Evolutionary conservation across 805 yeast genomes (phyloP).

Genomic region (Wickerhamomyces canadensis): DNA sequence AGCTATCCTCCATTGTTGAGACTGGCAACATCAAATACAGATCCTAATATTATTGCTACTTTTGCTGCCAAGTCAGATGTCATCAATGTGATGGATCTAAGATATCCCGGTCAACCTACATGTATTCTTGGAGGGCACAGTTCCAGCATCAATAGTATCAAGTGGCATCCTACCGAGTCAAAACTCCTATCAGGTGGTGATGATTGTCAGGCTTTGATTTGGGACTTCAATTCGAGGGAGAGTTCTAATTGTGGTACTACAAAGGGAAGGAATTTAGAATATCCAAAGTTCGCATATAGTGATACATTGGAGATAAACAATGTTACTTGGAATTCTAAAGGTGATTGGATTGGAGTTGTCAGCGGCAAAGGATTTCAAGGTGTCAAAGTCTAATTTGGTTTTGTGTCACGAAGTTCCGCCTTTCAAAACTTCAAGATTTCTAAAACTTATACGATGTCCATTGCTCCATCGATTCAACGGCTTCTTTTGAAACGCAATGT

Average conservation of each 20-base stretch:
- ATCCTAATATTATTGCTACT: slow-evolving; percentile 80
- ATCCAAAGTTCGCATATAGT: slow-evolving; percentile 44
- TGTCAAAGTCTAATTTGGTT: slow-evolving; percentile 18
- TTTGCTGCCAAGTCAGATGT: slow-evolving; percentile 64
- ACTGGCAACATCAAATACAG: slow-evolving; percentile 71
- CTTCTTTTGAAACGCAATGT: too few relatives aligned
- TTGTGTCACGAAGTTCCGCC: not conserved
- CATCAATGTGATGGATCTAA: slow-evolving; percentile 70
- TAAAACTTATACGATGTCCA: too few relatives aligned
- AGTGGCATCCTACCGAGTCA: slow-evolving; percentile 80
- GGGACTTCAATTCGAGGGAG: slow-evolving; percentile 42
- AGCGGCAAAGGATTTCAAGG: slow-evolving; percentile 32
- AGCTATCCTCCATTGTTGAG: slow-evolving; percentile 47
- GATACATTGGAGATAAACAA: slow-evolving; percentile 72
- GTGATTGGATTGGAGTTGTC: slow-evolving; percentile 74
- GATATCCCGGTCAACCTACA: slow-evolving; percentile 83
- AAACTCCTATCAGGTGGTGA: slow-evolving; percentile 60
- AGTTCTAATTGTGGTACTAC: not conserved
- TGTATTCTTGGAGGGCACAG: slow-evolving; percentile 62
- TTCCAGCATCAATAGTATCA: slow-evolving; percentile 63
- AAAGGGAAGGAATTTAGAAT: slow-evolving; percentile 6
- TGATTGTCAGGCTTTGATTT: slow-evolving; percentile 66
- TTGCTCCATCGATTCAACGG: too few relatives aligned
- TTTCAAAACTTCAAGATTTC: too few relatives aligned
- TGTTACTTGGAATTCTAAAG: slow-evolving; percentile 65